Evolutionary conservation across 768 basidiomycete genomes (phyloP).

Genomic region (Leccinum imitatum): DNA sequence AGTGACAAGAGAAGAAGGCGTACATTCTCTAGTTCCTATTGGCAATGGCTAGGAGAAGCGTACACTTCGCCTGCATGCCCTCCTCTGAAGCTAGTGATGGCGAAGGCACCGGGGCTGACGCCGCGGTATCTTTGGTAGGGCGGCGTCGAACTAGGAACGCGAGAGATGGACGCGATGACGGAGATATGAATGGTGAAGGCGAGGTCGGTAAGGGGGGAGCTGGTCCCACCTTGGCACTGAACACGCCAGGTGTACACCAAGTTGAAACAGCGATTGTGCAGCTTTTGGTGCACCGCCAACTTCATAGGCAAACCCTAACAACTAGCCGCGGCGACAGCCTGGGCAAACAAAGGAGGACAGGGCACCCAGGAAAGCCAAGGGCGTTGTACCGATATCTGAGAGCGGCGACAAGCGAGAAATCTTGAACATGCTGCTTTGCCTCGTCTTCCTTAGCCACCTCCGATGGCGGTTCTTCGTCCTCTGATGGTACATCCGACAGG

Average conservation of each 20-base stretch:
- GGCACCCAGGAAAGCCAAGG: conserved; percentile 64
- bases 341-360: conserved; percentile 29
- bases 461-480: conserved; percentile 25
- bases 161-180: neutral
- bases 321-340: neutral
- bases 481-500: conserved; percentile 30
- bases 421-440: conserved; percentile 15
- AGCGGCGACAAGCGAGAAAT: conserved; percentile 30
- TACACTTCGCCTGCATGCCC: conserved; percentile 72
- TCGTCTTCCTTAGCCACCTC: conserved; percentile 20
- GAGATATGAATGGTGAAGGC: conserved; percentile 4
- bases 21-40: conserved; percentile 59
- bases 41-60: conserved; percentile 45
- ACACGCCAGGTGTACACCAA: conserved; percentile 14
- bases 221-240: conserved; percentile 3
- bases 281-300: conserved; percentile 4
- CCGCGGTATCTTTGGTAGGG: conserved; percentile 1
- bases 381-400: conserved; percentile 55
- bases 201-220: neutral
- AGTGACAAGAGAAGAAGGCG: conserved; percentile 25
- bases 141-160: conserved; percentile 8
- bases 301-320: conserved; percentile 10
- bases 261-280: conserved; percentile 3
- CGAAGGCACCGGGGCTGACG: neutral
- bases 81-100: conserved; percentile 41